Evolutionary conservation across 805 yeast genomes (phyloP), one percentile per base, ranked within the genome.

Genomic region (Yarrowia phangngaensis): DNA sequence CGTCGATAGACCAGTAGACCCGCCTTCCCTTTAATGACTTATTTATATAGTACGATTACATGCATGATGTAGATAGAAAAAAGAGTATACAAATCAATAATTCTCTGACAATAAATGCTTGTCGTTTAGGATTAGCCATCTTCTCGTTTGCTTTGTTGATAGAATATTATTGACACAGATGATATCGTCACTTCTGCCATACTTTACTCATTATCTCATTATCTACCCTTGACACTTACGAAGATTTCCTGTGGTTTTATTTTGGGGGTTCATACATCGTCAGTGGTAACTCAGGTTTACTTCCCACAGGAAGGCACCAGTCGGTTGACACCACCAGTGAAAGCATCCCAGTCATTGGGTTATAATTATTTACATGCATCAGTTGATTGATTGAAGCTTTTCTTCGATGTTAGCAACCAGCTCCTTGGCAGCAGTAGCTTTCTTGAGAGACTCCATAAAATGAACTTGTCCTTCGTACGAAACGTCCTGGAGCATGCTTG

Each of bases 31-130:
- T 23, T 24, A 26, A 38, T 38, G 45, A 38, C 45, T 26, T 38
- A 38, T 38, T 38, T 38, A 38, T 38, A 38, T 38, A 38, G 32
- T 38, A 38, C 27, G n/a, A n/a, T 38, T 38, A 38, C 45, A 38
- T 38, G 45, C 45, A 38, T 38, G 24, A 22, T 22, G n/a, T n/a
- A 22, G 24, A 9, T 22, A 22, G 24, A 22, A 7, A 8, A 22
- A 22, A 22, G 7, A 22, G 9, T 22, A 22, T 7, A 22, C 24
- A 9, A 22, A 22, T n/a, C n/a, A n/a, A n/a, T n/a, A n/a, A n/a
- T n/a, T n/a, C n/a, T n/a, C n/a, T n/a, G n/a, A n/a, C n/a, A n/a
- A n/a, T n/a, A n/a, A n/a, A n/a, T n/a, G n/a, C n/a, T n/a, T n/a
- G n/a, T n/a, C n/a, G n/a, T n/a, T n/a, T n/a, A n/a, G n/a, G n/a